These are phyloP conservation scores for Leishmania guyanensis DNA, from an alignment of 208 protist species.

Conservation along the genomic window DNA sequence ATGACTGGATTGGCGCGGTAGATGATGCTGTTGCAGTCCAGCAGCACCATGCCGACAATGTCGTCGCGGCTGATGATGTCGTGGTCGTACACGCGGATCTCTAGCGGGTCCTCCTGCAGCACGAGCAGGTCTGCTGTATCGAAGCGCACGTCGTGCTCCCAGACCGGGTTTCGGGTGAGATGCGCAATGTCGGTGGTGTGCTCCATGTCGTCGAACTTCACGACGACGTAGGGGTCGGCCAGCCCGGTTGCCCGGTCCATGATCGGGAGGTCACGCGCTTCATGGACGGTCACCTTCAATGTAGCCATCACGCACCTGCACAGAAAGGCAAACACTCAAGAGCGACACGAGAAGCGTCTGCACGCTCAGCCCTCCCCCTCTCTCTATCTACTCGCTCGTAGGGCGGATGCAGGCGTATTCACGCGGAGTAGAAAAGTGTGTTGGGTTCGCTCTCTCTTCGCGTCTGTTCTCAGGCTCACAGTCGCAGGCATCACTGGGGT, in stretches of 20 bases:
- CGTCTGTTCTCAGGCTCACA: no score
- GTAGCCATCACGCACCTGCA: slow-evolving; percentile 67
- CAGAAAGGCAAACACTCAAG: slow-evolving; percentile 9
- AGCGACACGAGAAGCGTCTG: neutral
- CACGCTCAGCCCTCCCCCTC: neutral
- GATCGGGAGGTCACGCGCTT: slow-evolving; percentile 90
- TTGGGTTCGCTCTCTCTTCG: no score
- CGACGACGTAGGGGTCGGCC: slow-evolving; percentile 90
- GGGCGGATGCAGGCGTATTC: no score
- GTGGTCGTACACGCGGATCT: slow-evolving; percentile 95
- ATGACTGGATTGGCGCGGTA: slow-evolving; percentile 62
- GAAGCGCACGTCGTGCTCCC: slow-evolving; percentile 83
- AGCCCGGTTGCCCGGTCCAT: slow-evolving; percentile 90
- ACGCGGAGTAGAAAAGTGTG: no score
- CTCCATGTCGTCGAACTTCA: slow-evolving; percentile 77
- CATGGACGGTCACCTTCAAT: slow-evolving; percentile 89
- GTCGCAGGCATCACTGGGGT: no score
- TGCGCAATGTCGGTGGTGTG: slow-evolving; percentile 78
- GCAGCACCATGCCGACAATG: slow-evolving; percentile 92
- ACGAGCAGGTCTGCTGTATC: slow-evolving; percentile 84
- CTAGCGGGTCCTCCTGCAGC: slow-evolving; percentile 94
- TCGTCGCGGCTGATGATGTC: slow-evolving; percentile 96
- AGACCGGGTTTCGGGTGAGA: slow-evolving; percentile 81
- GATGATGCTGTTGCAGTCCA: slow-evolving; percentile 93
- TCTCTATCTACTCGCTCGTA: neutral